Evolutionary conservation across 805 yeast species (phyloP).

Genomic region (Kodamaea kakaduensis): DNA sequence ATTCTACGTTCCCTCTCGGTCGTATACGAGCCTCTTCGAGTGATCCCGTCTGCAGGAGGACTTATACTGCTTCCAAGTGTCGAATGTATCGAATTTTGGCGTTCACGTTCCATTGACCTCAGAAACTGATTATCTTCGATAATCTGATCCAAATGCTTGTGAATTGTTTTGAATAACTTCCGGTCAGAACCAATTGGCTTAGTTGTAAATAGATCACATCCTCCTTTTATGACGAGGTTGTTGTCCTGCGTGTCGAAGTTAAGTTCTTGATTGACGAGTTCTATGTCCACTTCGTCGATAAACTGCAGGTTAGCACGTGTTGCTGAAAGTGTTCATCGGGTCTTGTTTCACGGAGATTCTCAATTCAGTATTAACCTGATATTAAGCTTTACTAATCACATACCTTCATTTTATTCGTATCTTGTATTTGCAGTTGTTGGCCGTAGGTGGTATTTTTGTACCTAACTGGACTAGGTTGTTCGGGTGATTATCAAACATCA

Average conservation of each 20-base stretch:
- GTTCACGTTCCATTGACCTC: conserved; percentile 34
- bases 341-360: no score
- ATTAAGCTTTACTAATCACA: background rate
- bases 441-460: conserved; percentile 2
- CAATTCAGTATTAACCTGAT: background rate
- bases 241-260: conserved; percentile 38
- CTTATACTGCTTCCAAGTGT: conserved; percentile 38
- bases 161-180: conserved; percentile 83
- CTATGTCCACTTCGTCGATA: conserved; percentile 91
- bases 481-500: conserved; percentile 15
- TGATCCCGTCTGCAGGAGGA: conserved; percentile 18
- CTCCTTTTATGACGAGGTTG: conserved; percentile 62
- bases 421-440: background rate
- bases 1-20: conserved; percentile 27
- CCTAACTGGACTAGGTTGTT: conserved; percentile 9
- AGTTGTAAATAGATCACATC: conserved; percentile 91
- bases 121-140: conserved; percentile 43
- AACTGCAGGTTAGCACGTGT: conserved; percentile 47
- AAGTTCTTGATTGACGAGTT: conserved; percentile 80
- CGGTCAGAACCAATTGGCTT: conserved; percentile 89
- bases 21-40: conserved; percentile 23
- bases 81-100: conserved; percentile 34
- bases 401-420: conserved; percentile 7
- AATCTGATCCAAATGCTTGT: conserved; percentile 64
- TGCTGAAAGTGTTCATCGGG: background rate